Evolutionary conservation across 2,329 filamentous ascomycete species (phyloP).

Genomic region (Periglandula ipomoeae): DNA sequence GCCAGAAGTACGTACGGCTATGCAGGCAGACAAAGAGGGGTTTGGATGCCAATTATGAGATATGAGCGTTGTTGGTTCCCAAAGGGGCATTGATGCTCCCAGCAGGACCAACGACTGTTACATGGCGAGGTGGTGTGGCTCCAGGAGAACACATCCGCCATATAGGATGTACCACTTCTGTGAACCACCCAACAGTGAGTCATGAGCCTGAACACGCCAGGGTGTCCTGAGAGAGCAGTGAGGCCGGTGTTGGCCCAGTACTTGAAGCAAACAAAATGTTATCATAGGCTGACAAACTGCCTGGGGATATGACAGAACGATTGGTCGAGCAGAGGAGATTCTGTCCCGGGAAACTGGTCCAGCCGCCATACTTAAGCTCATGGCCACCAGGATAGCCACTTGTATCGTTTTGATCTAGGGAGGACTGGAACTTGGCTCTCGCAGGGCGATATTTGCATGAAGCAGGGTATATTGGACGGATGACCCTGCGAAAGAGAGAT

Average conservation of each 20-base stretch:
- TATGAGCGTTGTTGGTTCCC: background rate
- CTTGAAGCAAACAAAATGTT: too few species aligned
- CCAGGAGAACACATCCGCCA: too few species aligned
- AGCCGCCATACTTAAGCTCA: too few species aligned
- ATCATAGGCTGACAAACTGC: too few species aligned
- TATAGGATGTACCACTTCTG: too few species aligned
- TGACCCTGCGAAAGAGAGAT: background rate
- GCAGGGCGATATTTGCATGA: too few species aligned
- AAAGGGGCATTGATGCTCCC: background rate
- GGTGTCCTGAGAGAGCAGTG: too few species aligned
- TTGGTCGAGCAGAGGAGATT: background rate
- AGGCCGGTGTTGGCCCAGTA: too few species aligned
- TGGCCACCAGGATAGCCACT: background rate
- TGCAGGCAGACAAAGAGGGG: background rate
- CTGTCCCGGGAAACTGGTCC: background rate
- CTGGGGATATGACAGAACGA: too few species aligned
- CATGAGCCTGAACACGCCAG: too few species aligned
- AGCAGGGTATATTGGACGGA: too few species aligned
- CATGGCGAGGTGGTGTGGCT: background rate
- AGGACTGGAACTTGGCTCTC: background rate
- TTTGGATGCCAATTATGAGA: background rate
- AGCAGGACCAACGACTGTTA: background rate
- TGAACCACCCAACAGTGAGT: too few species aligned
- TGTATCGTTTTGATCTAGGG: background rate
- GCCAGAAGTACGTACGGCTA: conserved; percentile 5